Conservation (phyloP, 306 rosid genomes). For the Alnus glutinosa region DNA sequence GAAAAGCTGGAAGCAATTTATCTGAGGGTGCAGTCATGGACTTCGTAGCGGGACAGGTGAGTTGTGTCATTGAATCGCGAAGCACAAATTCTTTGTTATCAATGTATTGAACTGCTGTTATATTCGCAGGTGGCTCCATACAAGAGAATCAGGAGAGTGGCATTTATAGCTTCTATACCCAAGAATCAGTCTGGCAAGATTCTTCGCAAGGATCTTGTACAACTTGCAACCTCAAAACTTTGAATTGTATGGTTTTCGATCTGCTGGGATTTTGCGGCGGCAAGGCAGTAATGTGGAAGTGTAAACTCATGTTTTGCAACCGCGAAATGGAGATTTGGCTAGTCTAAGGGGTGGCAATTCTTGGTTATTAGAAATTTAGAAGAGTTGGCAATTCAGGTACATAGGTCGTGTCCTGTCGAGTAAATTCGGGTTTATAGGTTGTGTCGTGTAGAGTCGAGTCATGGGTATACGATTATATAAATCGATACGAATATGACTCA, state of each 20-base stretch:
- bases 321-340: too few species aligned
- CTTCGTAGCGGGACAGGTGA: conserved; percentile 67
- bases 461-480: too few species aligned
- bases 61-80: conserved; percentile 9
- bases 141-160: conserved; percentile 74
- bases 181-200: conserved; percentile 91
- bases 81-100: neutral
- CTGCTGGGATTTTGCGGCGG: neutral
- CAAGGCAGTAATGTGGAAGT: too few species aligned
- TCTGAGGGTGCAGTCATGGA: conserved; percentile 64
- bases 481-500: too few species aligned
- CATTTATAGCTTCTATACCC: conserved; percentile 75
- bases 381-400: too few species aligned
- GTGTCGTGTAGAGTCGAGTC: too few species aligned
- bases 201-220: conserved; percentile 84
- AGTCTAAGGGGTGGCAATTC: too few species aligned
- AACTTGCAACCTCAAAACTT: conserved; percentile 79
- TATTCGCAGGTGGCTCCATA: conserved; percentile 82
- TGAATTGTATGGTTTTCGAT: conserved; percentile 21
- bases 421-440: too few species aligned
- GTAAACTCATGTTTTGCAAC: too few species aligned
- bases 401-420: too few species aligned
- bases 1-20: conserved; percentile 55
- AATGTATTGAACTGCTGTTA: neutral
- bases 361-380: too few species aligned